These are phyloP conservation scores for Edaphochlamys debaryana DNA, from an alignment of 139 green algal species.

Conservation along the genomic window DNA sequence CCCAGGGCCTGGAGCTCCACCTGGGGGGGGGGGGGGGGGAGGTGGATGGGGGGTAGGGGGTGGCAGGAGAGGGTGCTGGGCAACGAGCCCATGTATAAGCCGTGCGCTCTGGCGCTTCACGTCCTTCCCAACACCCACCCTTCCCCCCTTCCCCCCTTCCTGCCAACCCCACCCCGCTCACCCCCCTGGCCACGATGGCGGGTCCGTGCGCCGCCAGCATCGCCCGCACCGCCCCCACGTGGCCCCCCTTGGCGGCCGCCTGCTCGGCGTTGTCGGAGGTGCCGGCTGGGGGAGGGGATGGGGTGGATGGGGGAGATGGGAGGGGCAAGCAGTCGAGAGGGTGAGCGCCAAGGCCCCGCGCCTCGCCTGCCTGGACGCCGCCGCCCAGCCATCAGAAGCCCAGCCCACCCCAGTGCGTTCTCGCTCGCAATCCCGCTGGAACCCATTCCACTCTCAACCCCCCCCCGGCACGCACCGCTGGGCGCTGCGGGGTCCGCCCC, in stretches of 20 bases:
- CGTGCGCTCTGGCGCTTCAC: background rate
- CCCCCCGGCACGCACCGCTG: background rate
- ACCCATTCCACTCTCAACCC: background rate
- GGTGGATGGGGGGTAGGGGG: background rate
- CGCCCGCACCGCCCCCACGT: conserved; percentile 14
- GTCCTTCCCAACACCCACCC: no score
- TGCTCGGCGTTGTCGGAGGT: background rate
- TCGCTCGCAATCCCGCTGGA: background rate
- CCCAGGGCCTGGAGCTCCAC: background rate
- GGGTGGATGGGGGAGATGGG: background rate
- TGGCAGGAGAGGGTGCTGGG: background rate
- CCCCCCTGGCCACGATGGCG: background rate
- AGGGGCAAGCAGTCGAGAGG: background rate
- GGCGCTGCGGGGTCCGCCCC: background rate
- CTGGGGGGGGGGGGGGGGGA: background rate
- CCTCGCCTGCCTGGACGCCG: background rate
- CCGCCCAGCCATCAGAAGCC: background rate
- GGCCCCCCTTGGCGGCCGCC: background rate
- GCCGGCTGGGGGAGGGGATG: background rate
- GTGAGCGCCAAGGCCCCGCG: no score
- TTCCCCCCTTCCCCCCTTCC: background rate
- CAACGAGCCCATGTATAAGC: background rate
- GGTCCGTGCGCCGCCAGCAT: background rate
- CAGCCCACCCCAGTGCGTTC: background rate
- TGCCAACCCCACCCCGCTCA: background rate